Conservation (phyloP, 1,284 basidiomycete genomes). For the Testicularia cyperi region DNA sequence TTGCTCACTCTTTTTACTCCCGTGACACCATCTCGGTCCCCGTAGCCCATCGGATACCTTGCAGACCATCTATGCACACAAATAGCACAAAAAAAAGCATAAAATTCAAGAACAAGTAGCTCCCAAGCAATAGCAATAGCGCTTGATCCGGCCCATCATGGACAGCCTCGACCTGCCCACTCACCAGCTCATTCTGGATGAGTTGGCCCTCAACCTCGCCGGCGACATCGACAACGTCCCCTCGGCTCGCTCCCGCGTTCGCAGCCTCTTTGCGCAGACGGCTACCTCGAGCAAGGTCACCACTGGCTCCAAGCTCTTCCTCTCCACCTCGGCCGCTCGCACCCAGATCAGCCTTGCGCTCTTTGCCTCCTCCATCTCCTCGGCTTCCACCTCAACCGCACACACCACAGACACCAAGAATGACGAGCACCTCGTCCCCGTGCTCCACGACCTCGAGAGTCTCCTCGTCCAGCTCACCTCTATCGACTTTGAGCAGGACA, state of each 20-base stretch:
- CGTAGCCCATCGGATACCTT: no score
- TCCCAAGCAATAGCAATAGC: no score
- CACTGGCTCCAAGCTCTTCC: conserved; percentile 16
- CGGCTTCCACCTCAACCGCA: conserved; percentile 39
- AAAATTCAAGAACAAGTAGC: no score
- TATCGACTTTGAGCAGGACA: conserved; percentile 41
- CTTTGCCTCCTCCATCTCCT: conserved; percentile 54
- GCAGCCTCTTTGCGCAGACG: conserved; percentile 21
- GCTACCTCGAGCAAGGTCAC: conserved; percentile 38
- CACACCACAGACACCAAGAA: conserved; percentile 39
- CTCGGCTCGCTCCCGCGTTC: conserved; percentile 25
- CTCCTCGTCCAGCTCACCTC: conserved; percentile 34
- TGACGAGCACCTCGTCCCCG: conserved; percentile 44
- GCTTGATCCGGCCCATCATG: conserved; percentile 22
- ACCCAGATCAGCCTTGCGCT: conserved; percentile 54
- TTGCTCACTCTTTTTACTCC: no score
- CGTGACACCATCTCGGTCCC: no score
- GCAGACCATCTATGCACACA: no score
- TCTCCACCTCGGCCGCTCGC: conserved; percentile 42
- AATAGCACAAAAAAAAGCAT: no score
- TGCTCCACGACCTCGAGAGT: conserved; percentile 44
- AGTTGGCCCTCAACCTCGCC: conserved; percentile 71
- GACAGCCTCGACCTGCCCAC: conserved; percentile 67
- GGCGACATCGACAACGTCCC: conserved; percentile 42
- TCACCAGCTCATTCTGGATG: conserved; percentile 75